phyloP scores from a whole-genome alignment of 2,329 filamentous ascomycete species.

The Graphilbum fragrans region DNA sequence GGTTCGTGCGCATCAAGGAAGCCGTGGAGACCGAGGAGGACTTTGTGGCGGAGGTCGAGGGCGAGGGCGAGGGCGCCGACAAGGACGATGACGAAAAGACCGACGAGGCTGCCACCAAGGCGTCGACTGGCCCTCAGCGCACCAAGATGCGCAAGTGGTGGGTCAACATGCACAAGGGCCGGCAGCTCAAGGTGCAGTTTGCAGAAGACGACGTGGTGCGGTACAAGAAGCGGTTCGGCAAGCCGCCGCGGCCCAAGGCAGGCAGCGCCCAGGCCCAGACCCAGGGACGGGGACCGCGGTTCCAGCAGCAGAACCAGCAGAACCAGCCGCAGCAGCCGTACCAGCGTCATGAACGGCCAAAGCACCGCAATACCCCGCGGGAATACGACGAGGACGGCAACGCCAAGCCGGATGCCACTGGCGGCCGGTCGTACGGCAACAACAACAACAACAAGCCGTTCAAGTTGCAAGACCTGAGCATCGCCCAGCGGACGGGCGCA shows the following conservation, averaged over 20 bases:
- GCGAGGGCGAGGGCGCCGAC: conserved; percentile 21
- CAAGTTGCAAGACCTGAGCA: conserved; percentile 32
- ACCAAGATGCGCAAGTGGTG: conserved; percentile 62
- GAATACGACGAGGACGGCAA: conserved; percentile 11
- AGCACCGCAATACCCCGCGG: background rate
- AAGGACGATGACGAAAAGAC: conserved; percentile 15
- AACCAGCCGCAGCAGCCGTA: conserved; percentile 12
- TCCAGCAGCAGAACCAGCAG: background rate
- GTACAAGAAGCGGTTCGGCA: conserved; percentile 90
- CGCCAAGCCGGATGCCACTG: conserved; percentile 4
- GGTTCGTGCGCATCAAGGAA: conserved; percentile 63
- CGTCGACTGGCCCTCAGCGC: conserved; percentile 25
- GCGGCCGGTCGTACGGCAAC: conserved; percentile 12
- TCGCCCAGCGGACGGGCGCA: conserved; percentile 60
- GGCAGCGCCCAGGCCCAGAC: conserved; percentile 34
- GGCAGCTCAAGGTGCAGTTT: conserved; percentile 77
- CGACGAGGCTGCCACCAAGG: conserved; percentile 19
- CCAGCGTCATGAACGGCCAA: background rate
- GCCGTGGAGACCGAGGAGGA: conserved; percentile 51
- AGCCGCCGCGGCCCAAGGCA: conserved; percentile 19
- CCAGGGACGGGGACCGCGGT: conserved; percentile 21
- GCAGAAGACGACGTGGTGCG: conserved; percentile 81
- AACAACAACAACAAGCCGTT: conserved; percentile 12
- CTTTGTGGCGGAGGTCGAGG: conserved; percentile 36
- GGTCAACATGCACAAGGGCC: conserved; percentile 72